A percentile compares a stretch with the other conserved stretches of the same genome.
phyloP scores from a whole-genome alignment of 164 flowering plant genomes.

The Umbellularia californica region DNA sequence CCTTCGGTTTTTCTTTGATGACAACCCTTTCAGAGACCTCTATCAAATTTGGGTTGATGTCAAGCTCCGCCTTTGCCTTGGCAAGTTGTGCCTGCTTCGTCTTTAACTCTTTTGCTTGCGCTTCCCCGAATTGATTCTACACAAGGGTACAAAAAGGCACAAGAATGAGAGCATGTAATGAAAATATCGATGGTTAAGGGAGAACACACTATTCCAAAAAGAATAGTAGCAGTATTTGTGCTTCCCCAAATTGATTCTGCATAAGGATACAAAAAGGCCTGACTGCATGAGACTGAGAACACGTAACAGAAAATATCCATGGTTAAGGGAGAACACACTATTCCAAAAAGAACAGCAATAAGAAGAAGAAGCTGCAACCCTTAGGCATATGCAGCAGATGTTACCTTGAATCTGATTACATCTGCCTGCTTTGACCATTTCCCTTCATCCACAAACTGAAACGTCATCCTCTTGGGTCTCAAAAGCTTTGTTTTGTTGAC shows the following conservation, averaged over 20 bases:
- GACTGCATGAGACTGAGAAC: not conserved
- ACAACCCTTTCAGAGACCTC: slow-evolving; percentile 85
- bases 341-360: no score
- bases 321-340: not conserved
- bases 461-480: slow-evolving; percentile 83
- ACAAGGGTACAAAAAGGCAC: no score
- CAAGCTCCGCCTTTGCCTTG: slow-evolving; percentile 86
- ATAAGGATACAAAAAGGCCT: no score
- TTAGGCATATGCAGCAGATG: not conserved
- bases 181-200: not conserved
- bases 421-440: slow-evolving; percentile 96
- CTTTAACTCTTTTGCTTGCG: slow-evolving; percentile 85
- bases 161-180: not conserved
- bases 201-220: not conserved
- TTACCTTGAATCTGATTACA: slow-evolving; percentile 72
- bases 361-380: no score
- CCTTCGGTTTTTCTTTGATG: slow-evolving; percentile 80
- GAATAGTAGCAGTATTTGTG: slow-evolving; percentile 26
- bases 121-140: slow-evolving; percentile 91
- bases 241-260: slow-evolving; percentile 91
- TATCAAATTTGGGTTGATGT: slow-evolving; percentile 92
- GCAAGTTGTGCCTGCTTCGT: slow-evolving; percentile 88
- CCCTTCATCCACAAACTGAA: slow-evolving; percentile 99
- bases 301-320: not conserved
- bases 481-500: slow-evolving; percentile 72